phyloP scores from a whole-genome alignment of 768 basidiomycete genomes.

The Holtermanniella nyarrowii region DNA sequence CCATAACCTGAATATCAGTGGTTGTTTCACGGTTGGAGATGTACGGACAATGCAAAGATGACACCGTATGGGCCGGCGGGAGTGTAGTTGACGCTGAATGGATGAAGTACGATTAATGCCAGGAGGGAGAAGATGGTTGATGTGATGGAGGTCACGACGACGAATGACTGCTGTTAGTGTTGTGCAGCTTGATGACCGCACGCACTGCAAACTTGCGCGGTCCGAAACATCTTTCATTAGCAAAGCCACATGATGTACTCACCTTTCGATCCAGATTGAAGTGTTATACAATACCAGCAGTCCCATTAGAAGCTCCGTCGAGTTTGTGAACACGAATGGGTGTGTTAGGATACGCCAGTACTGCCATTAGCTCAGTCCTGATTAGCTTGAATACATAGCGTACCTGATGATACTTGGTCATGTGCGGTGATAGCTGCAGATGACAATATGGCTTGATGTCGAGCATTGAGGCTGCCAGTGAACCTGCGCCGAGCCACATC shows the following conservation, averaged over 20 bases:
- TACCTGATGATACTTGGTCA: slow-evolving; percentile 84
- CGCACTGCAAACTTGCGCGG: slow-evolving; percentile 73
- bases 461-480: slow-evolving; percentile 65
- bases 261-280: slow-evolving; percentile 62
- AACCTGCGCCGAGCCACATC: slow-evolving; percentile 57
- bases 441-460: slow-evolving; percentile 84
- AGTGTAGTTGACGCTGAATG: slow-evolving; percentile 60
- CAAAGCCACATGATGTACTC: background rate
- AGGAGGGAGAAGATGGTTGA: slow-evolving; percentile 61
- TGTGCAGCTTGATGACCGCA: background rate
- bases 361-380: slow-evolving; percentile 45
- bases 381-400: slow-evolving; percentile 6
- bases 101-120: slow-evolving; percentile 55
- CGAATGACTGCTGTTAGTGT: slow-evolving; percentile 54
- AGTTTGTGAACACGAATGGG: slow-evolving; percentile 68
- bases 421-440: slow-evolving; percentile 79
- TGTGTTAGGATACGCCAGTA: slow-evolving; percentile 74
- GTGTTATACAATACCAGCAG: slow-evolving; percentile 64
- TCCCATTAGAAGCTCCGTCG: slow-evolving; percentile 70
- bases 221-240: slow-evolving; percentile 53
- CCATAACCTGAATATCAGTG: slow-evolving; percentile 51
- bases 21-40: slow-evolving; percentile 1
- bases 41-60: slow-evolving; percentile 48
- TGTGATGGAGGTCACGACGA: slow-evolving; percentile 56
- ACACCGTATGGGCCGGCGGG: slow-evolving; percentile 66